phyloP scores from a whole-genome alignment of 257 asterid genomes.

The Oldenlandia corymbosa region DNA sequence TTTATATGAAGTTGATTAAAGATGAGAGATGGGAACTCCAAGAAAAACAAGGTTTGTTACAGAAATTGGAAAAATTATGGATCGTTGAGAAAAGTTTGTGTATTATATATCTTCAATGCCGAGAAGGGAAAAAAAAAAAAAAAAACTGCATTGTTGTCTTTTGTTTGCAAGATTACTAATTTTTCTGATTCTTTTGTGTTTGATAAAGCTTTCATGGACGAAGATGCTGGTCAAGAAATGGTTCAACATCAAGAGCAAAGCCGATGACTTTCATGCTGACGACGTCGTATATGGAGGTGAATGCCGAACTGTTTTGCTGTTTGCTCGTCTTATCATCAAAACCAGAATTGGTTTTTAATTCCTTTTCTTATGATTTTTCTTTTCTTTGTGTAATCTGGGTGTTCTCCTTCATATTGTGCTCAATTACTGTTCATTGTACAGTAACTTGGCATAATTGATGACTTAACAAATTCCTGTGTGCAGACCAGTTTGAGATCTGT shows the following conservation, averaged over 20 bases:
- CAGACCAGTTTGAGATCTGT: slow-evolving; percentile 29
- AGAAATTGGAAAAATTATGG: slow-evolving; percentile 6
- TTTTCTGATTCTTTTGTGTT: slow-evolving; percentile 16
- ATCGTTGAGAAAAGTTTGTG: not conserved
- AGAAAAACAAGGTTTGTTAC: slow-evolving; percentile 78
- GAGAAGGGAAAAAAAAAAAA: too few relatives aligned
- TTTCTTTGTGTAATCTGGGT: slow-evolving; percentile 11
- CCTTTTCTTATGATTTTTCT: not conserved
- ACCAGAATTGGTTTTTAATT: slow-evolving; percentile 2
- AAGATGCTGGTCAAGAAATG: slow-evolving; percentile 91
- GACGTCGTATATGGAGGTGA: slow-evolving; percentile 60
- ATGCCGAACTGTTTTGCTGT: not conserved
- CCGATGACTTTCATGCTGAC: slow-evolving; percentile 92
- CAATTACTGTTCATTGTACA: slow-evolving; percentile 23
- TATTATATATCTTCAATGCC: not conserved
- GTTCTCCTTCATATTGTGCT: slow-evolving; percentile 8
- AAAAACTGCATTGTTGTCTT: slow-evolving; percentile 23
- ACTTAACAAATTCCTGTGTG: slow-evolving; percentile 22
- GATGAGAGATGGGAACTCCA: slow-evolving; percentile 81
- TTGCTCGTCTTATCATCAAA: not conserved
- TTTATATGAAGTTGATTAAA: slow-evolving; percentile 57
- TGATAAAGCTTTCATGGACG: slow-evolving; percentile 73
- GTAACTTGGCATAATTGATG: slow-evolving; percentile 17
- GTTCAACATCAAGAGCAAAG: slow-evolving; percentile 78
- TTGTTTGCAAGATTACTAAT: slow-evolving; percentile 32